Evolutionary conservation across 176 grass and related monocot species (phyloP).

Genomic region (Lolium perenne): DNA sequence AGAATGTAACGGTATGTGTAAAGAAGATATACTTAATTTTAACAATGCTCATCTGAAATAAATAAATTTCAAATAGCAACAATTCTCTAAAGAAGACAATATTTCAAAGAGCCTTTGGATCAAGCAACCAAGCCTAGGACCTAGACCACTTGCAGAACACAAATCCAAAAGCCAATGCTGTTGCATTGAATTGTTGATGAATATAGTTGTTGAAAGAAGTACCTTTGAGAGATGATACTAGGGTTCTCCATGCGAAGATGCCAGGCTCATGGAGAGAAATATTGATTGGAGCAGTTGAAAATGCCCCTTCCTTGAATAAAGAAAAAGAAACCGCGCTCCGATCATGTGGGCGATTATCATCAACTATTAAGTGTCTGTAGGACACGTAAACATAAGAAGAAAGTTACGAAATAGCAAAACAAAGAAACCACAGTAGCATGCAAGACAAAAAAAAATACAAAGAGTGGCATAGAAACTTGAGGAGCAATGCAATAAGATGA

Average conservation of each 20-base stretch:
- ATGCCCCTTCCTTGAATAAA: conserved; percentile 72
- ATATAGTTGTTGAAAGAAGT: conserved; percentile 43
- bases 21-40: conserved; percentile 9
- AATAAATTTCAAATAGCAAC: not conserved
- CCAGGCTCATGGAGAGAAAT: conserved; percentile 57
- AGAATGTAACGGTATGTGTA: not conserved
- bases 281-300: conserved; percentile 78
- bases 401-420: conserved; percentile 7
- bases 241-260: conserved; percentile 77
- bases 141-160: not conserved
- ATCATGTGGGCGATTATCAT: conserved; percentile 54
- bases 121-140: conserved; percentile 26
- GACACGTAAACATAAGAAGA: conserved; percentile 42
- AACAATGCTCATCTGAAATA: conserved; percentile 15
- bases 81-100: conserved; percentile 15
- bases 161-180: not conserved
- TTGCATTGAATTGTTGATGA: not conserved
- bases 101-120: not conserved
- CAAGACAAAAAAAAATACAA: not conserved
- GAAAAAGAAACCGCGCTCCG: conserved; percentile 59
- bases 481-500: conserved; percentile 24
- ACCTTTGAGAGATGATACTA: conserved; percentile 68
- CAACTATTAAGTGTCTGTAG: conserved; percentile 61
- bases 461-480: not conserved
- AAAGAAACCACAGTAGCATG: not conserved